Conservation (phyloP, 106 monocot species). For the Allium cepa region DNA sequence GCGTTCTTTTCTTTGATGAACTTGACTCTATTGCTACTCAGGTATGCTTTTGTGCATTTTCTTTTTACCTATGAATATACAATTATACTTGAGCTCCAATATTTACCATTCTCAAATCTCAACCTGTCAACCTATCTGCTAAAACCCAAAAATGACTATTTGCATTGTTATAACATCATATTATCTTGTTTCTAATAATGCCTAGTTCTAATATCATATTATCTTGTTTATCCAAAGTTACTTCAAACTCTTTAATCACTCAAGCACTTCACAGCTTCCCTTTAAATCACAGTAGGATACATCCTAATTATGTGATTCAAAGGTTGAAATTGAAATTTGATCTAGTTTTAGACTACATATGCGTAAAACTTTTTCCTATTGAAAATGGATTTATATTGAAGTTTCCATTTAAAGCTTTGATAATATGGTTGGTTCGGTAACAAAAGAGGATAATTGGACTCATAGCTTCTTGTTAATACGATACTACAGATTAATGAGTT, state of each 20-base stretch:
- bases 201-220: background rate
- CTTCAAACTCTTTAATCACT: background rate
- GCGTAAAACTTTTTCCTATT: too few species aligned
- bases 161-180: background rate
- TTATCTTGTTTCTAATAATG: too few species aligned
- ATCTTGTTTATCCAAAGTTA: background rate
- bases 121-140: background rate
- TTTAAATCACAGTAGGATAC: background rate
- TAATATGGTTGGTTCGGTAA: too few species aligned
- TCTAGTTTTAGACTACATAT: too few species aligned
- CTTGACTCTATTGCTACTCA: constrained; percentile 94
- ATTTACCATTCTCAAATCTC: background rate
- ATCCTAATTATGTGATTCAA: background rate
- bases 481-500: too few species aligned
- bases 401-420: too few species aligned
- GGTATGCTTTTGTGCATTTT: constrained; percentile 35
- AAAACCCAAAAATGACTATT: background rate
- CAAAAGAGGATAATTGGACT: too few species aligned
- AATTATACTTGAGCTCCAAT: background rate
- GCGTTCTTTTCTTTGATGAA: constrained; percentile 91
- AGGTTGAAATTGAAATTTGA: background rate
- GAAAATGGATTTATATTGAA: too few species aligned
- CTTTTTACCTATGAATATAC: background rate
- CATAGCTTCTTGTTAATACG: too few species aligned
- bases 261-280: background rate